Evolutionary conservation across 2,329 filamentous ascomycete species (phyloP).

Genomic region (Colletotrichum ledebouriae): DNA sequence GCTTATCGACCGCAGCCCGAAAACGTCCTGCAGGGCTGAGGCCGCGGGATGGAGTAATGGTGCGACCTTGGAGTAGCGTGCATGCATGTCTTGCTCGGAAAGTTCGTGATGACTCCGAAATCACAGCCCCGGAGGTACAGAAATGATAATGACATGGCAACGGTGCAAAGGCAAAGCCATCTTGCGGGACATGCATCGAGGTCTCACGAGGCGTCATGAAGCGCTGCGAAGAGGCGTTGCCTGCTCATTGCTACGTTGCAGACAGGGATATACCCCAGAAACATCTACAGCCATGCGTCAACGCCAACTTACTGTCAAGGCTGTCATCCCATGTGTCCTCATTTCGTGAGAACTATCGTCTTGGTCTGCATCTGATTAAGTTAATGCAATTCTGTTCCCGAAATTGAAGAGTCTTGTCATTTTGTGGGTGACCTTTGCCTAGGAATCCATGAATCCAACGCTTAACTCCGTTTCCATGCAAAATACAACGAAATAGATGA

Average conservation of each 20-base stretch:
- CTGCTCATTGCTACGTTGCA: conserved; percentile 11
- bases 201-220: neutral
- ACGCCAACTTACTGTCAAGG: neutral
- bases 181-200: neutral
- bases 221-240: neutral
- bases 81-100: conserved; percentile 5
- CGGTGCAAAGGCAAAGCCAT: neutral
- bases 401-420: neutral
- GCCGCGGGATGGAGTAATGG: conserved; percentile 1
- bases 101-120: conserved; percentile 5
- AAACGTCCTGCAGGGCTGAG: conserved; percentile 22
- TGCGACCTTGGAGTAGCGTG: conserved; percentile 3
- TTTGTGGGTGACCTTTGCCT: neutral
- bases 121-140: neutral
- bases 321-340: neutral
- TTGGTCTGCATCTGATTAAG: neutral
- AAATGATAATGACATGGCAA: neutral
- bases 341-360: neutral
- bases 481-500: neutral
- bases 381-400: no score
- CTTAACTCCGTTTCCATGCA: neutral
- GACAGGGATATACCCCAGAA: neutral
- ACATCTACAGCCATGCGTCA: conserved; percentile 6
- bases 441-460: neutral
- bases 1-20: conserved; percentile 11